These are phyloP conservation scores for Sedum album DNA, from an alignment of 164 flowering plant genomes.

Conservation along the genomic window DNA sequence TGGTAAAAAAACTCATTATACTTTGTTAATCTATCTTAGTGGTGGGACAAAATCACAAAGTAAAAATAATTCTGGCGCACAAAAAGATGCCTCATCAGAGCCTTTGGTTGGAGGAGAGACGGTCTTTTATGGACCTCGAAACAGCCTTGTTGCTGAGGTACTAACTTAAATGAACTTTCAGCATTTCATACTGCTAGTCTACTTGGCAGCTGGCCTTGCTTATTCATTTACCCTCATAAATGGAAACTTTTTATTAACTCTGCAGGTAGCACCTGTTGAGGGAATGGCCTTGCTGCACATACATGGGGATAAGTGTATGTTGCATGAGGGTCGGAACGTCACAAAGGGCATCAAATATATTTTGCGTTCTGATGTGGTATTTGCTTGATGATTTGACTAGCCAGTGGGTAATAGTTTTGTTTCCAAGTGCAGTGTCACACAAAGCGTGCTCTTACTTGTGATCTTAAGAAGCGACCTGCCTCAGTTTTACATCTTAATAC, in stretches of 20 bases:
- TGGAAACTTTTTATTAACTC: not conserved
- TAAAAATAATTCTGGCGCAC: conserved; percentile 21
- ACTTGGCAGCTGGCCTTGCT: too few relatives aligned
- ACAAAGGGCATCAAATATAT: conserved; percentile 76
- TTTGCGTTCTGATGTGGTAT: conserved; percentile 71
- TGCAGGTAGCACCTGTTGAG: conserved; percentile 76
- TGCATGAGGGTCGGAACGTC: conserved; percentile 89
- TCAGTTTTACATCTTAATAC: too few relatives aligned
- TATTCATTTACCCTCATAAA: too few relatives aligned
- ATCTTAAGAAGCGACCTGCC: not conserved
- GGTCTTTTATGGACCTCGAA: conserved; percentile 78
- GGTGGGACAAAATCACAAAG: conserved; percentile 41
- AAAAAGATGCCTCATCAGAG: conserved; percentile 30
- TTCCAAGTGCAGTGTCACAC: not conserved
- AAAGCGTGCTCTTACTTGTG: conserved; percentile 41
- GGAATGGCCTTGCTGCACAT: conserved; percentile 95
- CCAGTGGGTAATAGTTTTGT: too few relatives aligned
- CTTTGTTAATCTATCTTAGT: conserved; percentile 72
- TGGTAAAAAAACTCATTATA: conserved; percentile 65
- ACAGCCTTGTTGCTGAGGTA: conserved; percentile 80
- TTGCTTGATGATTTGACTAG: conserved; percentile 33
- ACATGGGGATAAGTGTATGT: conserved; percentile 86
- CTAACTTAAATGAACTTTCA: not conserved
- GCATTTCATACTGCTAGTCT: too few relatives aligned
- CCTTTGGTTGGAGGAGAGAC: conserved; percentile 87